phyloP scores from a whole-genome alignment of 495 filamentous ascomycete genomes.

The Podospora conica region DNA sequence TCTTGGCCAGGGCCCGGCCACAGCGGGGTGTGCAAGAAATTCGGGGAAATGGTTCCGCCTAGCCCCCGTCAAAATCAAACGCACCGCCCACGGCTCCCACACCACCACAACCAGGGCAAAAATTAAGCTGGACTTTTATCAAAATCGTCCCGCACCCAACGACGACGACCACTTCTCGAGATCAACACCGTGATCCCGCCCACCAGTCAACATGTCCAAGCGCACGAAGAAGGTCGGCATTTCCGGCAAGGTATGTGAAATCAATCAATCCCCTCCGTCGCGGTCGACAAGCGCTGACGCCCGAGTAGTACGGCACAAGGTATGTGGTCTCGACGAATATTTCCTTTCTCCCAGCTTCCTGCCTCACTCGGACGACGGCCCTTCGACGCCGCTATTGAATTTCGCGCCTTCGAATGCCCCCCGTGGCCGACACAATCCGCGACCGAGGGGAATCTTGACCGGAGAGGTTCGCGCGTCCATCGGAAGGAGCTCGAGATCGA shows the following conservation, averaged over 20 bases:
- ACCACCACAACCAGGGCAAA: conserved; percentile 18
- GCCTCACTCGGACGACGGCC: background rate
- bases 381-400: background rate
- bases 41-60: conserved; percentile 30
- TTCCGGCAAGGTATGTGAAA: conserved; percentile 48
- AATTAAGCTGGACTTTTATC: conserved; percentile 27
- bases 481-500: background rate
- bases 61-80: conserved; percentile 14
- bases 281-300: conserved; percentile 12
- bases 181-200: conserved; percentile 15
- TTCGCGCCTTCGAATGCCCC: background rate
- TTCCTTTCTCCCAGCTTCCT: conserved; percentile 7
- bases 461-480: background rate
- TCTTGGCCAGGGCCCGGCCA: background rate
- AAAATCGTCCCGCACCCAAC: conserved; percentile 24
- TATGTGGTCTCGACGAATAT: conserved; percentile 30
- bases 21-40: background rate
- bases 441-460: background rate
- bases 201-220: conserved; percentile 79
- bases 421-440: background rate
- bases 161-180: conserved; percentile 20
- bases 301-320: conserved; percentile 51
- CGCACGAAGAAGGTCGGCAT: conserved; percentile 97
- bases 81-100: conserved; percentile 10
- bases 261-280: background rate